Percentiles rank a stretch among this genome's conserved stretches.
These are phyloP conservation scores for Phytopythium oedochilum DNA, from an alignment of 352 stramenopile species.

Conservation along the genomic window DNA sequence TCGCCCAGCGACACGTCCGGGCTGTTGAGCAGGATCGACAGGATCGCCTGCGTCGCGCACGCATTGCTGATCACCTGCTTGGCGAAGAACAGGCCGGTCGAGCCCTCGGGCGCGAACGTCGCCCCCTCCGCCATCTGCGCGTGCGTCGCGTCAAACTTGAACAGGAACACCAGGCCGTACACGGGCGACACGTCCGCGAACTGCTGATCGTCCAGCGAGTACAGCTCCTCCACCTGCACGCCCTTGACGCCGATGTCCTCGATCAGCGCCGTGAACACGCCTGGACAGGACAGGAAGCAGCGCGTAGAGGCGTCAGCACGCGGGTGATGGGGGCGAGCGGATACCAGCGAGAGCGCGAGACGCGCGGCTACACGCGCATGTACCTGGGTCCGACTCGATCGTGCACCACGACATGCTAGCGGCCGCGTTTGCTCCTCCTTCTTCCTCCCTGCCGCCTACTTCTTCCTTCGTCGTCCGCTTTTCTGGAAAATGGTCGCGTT, in stretches of 20 bases:
- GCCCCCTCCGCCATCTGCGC: slow-evolving; percentile 19
- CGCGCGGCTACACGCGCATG: background rate
- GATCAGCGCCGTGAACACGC: slow-evolving; percentile 91
- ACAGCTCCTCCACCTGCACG: slow-evolving; percentile 94
- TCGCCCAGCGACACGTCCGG: slow-evolving; percentile 57
- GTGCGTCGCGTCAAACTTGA: slow-evolving; percentile 89
- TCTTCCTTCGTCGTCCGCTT: background rate
- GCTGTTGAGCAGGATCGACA: slow-evolving; percentile 95
- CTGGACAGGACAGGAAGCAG: slow-evolving; percentile 12
- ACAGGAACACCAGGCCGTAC: slow-evolving; percentile 95
- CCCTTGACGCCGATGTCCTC: slow-evolving; percentile 91
- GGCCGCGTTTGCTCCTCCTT: too few relatives aligned
- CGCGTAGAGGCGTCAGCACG: background rate
- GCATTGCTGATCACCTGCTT: slow-evolving; percentile 96
- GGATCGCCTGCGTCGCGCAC: slow-evolving; percentile 95
- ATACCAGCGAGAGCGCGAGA: background rate
- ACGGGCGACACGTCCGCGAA: slow-evolving; percentile 71
- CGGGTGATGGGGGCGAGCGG: background rate
- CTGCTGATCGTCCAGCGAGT: slow-evolving; percentile 87
- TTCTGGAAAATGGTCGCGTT: too few relatives aligned
- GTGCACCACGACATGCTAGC: slow-evolving; percentile 64
- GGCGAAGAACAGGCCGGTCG: slow-evolving; percentile 92
- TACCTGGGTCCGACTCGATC: slow-evolving; percentile 76
- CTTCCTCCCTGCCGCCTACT: background rate
- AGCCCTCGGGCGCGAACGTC: slow-evolving; percentile 24